These are phyloP conservation scores for Parsonsia alboflavescens DNA, from an alignment of 257 asterid species.

Conservation along the genomic window DNA sequence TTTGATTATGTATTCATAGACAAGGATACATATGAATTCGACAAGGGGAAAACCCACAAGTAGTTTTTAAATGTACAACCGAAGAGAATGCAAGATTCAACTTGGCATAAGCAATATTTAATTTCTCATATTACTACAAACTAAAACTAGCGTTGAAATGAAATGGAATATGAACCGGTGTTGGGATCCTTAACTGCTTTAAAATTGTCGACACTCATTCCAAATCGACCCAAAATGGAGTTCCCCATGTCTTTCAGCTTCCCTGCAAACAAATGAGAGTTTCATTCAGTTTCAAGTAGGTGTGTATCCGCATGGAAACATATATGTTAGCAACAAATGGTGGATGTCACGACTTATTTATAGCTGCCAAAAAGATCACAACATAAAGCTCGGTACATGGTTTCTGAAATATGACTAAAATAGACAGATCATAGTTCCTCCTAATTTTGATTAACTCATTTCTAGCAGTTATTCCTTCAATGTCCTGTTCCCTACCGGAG, in stretches of 20 bases:
- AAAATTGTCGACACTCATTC: constrained; percentile 90
- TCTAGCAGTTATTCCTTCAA: neutral
- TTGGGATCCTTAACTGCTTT: constrained; percentile 91
- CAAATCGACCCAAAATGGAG: constrained; percentile 81
- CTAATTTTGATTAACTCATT: neutral
- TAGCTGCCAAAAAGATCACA: neutral
- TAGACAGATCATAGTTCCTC: too few relatives aligned
- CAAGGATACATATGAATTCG: neutral
- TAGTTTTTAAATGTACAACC: neutral
- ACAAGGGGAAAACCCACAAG: neutral
- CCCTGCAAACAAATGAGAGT: constrained; percentile 39
- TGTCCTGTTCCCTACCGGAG: neutral
- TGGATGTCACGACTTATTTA: neutral
- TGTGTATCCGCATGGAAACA: neutral
- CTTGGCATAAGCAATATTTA: neutral
- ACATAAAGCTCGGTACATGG: neutral
- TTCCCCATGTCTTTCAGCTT: constrained; percentile 92
- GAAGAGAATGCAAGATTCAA: neutral
- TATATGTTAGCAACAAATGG: neutral
- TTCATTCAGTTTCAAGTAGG: neutral
- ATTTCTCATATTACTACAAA: constrained; percentile 1
- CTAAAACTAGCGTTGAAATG: constrained; percentile 52
- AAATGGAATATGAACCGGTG: constrained; percentile 78
- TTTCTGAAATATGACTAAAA: too few relatives aligned
- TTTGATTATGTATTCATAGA: neutral